These are phyloP conservation scores for Fusarium sp. DNA, from an alignment of 2,329 filamentous ascomycete genomes.

Conservation along the genomic window DNA sequence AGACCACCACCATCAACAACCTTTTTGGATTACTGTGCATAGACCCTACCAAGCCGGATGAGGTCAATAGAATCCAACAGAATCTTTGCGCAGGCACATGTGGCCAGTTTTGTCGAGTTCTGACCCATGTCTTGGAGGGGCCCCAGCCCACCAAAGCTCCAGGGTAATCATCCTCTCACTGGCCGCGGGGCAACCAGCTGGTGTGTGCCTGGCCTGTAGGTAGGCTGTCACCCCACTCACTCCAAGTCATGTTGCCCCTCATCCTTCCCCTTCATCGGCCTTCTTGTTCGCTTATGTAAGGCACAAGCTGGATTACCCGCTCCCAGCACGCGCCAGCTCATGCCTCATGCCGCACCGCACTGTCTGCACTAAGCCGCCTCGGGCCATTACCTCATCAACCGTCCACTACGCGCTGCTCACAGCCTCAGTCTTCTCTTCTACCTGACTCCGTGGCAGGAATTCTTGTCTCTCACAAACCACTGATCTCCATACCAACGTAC, in stretches of 20 bases:
- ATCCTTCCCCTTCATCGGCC: background rate
- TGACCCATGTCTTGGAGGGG: slow-evolving; percentile 23
- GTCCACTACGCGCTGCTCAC: slow-evolving; percentile 12
- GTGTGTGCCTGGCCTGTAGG: slow-evolving; percentile 9
- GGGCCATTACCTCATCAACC: slow-evolving; percentile 47
- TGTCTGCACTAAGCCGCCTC: slow-evolving; percentile 17
- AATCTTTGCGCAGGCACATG: slow-evolving; percentile 13
- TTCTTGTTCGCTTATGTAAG: slow-evolving; percentile 34
- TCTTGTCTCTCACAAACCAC: slow-evolving; percentile 29
- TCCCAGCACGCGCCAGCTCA: slow-evolving; percentile 21
- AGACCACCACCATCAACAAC: slow-evolving; percentile 2
- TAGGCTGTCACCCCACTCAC: background rate
- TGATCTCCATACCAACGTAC: slow-evolving; percentile 15
- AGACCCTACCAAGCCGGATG: background rate
- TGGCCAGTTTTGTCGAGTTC: slow-evolving; percentile 3
- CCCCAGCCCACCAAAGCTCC: slow-evolving; percentile 8
- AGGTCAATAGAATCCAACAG: slow-evolving; percentile 24
- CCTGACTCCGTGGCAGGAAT: slow-evolving; percentile 24
- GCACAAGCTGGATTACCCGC: background rate
- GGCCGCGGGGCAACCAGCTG: slow-evolving; percentile 15
- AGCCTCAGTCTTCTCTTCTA: slow-evolving; percentile 29
- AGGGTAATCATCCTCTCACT: slow-evolving; percentile 8
- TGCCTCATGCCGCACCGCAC: slow-evolving; percentile 28
- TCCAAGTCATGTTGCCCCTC: slow-evolving; percentile 8
- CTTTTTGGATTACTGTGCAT: background rate